A percentile compares a stretch with the other conserved stretches of the same genome.
Conservation (phyloP, 2,329 filamentous ascomycete genomes). For the Hymenoscyphus infarciens region DNA sequence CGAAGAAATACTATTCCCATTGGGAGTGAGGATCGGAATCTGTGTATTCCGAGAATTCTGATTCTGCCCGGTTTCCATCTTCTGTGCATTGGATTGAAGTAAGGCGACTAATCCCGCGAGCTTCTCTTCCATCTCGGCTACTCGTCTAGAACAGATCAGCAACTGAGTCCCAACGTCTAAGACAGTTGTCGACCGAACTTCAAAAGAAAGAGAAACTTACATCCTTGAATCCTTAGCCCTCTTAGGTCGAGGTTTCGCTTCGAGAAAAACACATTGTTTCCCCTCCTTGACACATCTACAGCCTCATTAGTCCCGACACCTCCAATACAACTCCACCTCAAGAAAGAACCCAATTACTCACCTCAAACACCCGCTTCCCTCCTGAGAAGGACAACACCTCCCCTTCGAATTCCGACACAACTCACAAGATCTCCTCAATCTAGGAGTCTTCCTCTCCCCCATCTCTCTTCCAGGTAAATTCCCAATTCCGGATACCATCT, state of each 20-base stretch:
- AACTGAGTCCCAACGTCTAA: background rate
- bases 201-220: slow-evolving; percentile 35
- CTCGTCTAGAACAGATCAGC: slow-evolving; percentile 23
- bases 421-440: slow-evolving; percentile 42
- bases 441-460: slow-evolving; percentile 6
- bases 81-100: slow-evolving; percentile 16
- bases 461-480: background rate
- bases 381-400: slow-evolving; percentile 47
- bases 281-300: slow-evolving; percentile 19
- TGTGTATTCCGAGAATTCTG: background rate
- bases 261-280: slow-evolving; percentile 43
- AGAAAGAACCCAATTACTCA: slow-evolving; percentile 35
- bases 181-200: too few relatives aligned
- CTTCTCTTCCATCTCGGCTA: slow-evolving; percentile 36
- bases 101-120: slow-evolving; percentile 27
- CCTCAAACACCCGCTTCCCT: slow-evolving; percentile 50
- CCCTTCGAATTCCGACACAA: slow-evolving; percentile 52
- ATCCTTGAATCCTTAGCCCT: slow-evolving; percentile 42
- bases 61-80: background rate
- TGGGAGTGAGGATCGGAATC: background rate
- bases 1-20: background rate
- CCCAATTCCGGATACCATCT: background rate
- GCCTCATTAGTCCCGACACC: background rate
- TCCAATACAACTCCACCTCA: too few relatives aligned
- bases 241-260: slow-evolving; percentile 47